Conservation (phyloP, 2,329 filamentous ascomycete genomes). For the Phialophora chinensis region DNA sequence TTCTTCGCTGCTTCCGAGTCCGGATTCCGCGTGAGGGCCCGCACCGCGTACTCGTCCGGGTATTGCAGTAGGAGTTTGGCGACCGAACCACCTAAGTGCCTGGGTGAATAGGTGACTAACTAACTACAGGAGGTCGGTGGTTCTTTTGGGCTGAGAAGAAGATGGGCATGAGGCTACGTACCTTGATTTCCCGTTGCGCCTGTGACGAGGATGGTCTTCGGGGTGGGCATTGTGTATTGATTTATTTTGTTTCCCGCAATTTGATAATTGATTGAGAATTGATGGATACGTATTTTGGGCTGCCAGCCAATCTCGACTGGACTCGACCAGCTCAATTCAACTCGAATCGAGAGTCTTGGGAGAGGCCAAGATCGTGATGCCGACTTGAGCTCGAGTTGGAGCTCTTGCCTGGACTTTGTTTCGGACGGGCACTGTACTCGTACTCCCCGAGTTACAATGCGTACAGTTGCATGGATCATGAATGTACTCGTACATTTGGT, state of each 20-base stretch:
- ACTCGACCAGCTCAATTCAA: no score
- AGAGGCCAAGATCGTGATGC: not conserved
- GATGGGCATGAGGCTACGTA: not conserved
- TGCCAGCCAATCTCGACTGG: not conserved
- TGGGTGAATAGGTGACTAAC: no score
- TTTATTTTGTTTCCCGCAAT: not conserved
- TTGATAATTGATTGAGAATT: not conserved
- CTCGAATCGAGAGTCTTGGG: no score
- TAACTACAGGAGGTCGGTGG: no score
- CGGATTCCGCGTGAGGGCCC: constrained; percentile 42
- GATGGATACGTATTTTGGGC: not conserved
- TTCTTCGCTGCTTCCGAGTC: constrained; percentile 36
- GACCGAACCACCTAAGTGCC: constrained; percentile 40
- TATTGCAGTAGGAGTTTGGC: constrained; percentile 41
- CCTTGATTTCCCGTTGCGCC: constrained; percentile 24
- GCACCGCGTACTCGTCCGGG: constrained; percentile 38
- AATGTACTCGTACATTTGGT: no score
- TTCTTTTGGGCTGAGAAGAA: not conserved
- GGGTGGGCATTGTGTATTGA: not conserved
- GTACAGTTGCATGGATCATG: not conserved
- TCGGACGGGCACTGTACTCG: not conserved
- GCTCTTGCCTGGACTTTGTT: not conserved
- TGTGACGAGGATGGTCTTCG: constrained; percentile 12
- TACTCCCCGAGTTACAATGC: no score
- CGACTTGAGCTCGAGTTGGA: not conserved